Conservation (phyloP, 2,329 filamentous ascomycete species). For the Sarocladiaceae sp. region DNA sequence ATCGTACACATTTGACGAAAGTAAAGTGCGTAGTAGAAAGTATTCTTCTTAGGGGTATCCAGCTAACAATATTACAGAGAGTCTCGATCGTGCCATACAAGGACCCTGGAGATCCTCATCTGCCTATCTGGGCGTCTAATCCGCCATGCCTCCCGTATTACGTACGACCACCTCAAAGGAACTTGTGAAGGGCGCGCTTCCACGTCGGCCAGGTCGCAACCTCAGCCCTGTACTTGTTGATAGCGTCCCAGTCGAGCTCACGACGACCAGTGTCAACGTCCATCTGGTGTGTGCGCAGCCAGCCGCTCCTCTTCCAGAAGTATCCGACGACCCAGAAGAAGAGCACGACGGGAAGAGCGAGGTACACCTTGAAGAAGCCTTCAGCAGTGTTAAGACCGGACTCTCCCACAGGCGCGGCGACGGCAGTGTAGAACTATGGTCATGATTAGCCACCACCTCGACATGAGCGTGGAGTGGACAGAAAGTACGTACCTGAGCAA, state of each 20-base stretch:
- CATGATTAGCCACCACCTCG: too few species aligned
- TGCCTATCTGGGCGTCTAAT: too few species aligned
- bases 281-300: constrained; percentile 55
- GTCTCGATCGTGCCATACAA: too few species aligned
- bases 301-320: constrained; percentile 62
- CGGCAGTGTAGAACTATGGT: constrained; percentile 50
- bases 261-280: constrained; percentile 65
- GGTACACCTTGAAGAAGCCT: constrained; percentile 52
- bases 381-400: constrained; percentile 35
- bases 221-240: constrained; percentile 49
- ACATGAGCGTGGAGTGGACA: too few species aligned
- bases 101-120: too few species aligned
- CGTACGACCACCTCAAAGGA: constrained; percentile 28
- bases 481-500: constrained; percentile 41
- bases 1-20: too few species aligned
- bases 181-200: constrained; percentile 33
- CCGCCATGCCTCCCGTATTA: too few species aligned
- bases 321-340: constrained; percentile 55
- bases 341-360: constrained; percentile 51
- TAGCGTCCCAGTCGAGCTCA: constrained; percentile 61
- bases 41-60: too few species aligned
- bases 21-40: too few species aligned
- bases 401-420: constrained; percentile 30
- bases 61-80: too few species aligned
- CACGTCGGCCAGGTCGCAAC: constrained; percentile 49